phyloP scores from a whole-genome alignment of 176 grass and related monocot species.

The Leersia perrieri region DNA sequence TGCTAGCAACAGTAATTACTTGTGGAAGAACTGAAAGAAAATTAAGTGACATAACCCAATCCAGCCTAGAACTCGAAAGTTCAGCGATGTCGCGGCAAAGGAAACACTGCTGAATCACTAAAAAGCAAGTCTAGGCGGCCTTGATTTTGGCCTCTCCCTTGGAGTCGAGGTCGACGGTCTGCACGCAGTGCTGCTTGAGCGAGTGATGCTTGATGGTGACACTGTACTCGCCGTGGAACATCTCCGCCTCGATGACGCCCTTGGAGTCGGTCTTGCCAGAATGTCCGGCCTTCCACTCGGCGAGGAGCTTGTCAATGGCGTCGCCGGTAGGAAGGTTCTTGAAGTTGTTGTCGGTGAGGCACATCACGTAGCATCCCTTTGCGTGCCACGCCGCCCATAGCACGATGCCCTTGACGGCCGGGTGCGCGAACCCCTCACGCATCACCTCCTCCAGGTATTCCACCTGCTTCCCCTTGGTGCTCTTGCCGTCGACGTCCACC shows the following conservation, averaged over 20 bases:
- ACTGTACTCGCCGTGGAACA: constrained; percentile 65
- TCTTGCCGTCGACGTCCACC: too few relatives aligned
- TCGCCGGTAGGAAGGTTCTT: constrained; percentile 57
- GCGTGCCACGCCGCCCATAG: constrained; percentile 68
- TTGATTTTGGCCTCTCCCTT: constrained; percentile 17
- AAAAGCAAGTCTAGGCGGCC: neutral
- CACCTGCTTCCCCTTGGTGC: constrained; percentile 35
- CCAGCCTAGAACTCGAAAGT: neutral
- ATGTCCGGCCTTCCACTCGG: constrained; percentile 39
- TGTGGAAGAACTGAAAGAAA: neutral
- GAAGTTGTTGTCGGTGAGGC: constrained; percentile 68
- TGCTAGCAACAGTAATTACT: neutral
- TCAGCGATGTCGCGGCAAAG: neutral
- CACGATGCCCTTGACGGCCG: constrained; percentile 60
- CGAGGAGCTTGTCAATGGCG: constrained; percentile 56
- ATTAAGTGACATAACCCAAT: constrained; percentile 3
- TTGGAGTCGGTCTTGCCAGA: constrained; percentile 36
- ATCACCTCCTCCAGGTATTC: constrained; percentile 64
- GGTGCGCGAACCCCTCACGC: constrained; percentile 62
- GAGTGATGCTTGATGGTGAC: constrained; percentile 40
- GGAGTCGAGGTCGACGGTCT: constrained; percentile 40
- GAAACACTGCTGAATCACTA: neutral
- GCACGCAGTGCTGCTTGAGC: constrained; percentile 28
- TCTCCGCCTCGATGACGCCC: constrained; percentile 38
- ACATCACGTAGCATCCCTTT: constrained; percentile 62